These are phyloP conservation scores for Rhodotorula sp. DNA, from an alignment of 1,284 basidiomycete species.

Conservation along the genomic window DNA sequence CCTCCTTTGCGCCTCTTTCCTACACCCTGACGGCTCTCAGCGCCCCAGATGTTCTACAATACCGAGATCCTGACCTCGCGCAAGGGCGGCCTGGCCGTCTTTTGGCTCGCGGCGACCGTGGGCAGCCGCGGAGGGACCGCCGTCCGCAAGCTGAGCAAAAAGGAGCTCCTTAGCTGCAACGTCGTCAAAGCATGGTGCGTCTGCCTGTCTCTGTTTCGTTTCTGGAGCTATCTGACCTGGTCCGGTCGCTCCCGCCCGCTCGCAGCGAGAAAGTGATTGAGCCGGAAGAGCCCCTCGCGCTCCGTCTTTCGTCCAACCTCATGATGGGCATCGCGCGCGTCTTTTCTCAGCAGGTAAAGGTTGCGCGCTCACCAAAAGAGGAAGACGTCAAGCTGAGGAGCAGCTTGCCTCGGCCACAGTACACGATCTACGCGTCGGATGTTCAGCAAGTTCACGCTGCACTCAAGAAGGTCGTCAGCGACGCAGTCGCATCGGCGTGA, in stretches of 20 bases:
- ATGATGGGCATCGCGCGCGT: slow-evolving; percentile 36
- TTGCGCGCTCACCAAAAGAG: neutral
- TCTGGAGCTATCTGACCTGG: neutral
- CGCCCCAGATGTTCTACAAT: slow-evolving; percentile 24
- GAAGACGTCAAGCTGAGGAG: neutral
- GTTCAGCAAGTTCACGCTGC: slow-evolving; percentile 30
- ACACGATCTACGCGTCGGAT: slow-evolving; percentile 29
- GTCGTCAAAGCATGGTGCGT: slow-evolving; percentile 39
- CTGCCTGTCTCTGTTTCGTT: neutral
- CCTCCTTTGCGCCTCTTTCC: neutral
- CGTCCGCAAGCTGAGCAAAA: slow-evolving; percentile 37
- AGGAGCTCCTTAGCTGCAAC: slow-evolving; percentile 40
- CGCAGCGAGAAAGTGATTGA: slow-evolving; percentile 35
- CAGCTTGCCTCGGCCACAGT: slow-evolving; percentile 8
- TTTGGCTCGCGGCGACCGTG: slow-evolving; percentile 43
- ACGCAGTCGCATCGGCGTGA: slow-evolving; percentile 6
- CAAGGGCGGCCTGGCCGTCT: slow-evolving; percentile 38
- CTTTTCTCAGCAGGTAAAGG: slow-evolving; percentile 32
- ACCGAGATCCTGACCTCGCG: slow-evolving; percentile 33
- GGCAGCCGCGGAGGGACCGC: slow-evolving; percentile 15
- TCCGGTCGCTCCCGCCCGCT: neutral
- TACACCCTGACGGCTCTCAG: neutral
- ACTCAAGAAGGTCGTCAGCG: slow-evolving; percentile 32
- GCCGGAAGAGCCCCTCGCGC: slow-evolving; percentile 42
- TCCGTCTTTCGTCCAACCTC: slow-evolving; percentile 31